Evolutionary conservation across 2,329 filamentous ascomycete species (phyloP).

Genomic region (Canariomyces notabilis): DNA sequence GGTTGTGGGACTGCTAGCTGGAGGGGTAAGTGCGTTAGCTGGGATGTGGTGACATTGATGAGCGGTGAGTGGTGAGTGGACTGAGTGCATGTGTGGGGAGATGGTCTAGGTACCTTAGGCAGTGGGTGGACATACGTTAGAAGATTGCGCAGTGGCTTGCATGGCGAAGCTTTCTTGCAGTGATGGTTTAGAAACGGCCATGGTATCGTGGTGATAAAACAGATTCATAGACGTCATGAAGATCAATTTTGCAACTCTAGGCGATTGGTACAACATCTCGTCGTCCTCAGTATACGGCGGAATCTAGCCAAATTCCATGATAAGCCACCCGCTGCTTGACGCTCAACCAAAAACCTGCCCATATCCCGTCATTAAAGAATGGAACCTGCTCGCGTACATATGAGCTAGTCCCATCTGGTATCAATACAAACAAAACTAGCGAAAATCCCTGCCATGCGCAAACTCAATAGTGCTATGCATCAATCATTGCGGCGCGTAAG

Average conservation of each 20-base stretch:
- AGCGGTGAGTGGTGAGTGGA: not conserved
- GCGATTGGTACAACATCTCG: not conserved
- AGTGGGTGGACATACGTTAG: too few species aligned
- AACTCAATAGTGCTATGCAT: not conserved
- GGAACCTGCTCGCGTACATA: not conserved
- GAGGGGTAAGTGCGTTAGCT: constrained; percentile 7
- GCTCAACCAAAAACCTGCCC: not conserved
- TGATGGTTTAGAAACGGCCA: too few species aligned
- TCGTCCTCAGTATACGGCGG: not conserved
- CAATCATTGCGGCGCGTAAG: constrained; percentile 2
- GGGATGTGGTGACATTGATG: constrained; percentile 3
- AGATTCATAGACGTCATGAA: not conserved
- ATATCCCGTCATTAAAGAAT: not conserved
- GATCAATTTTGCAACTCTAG: not conserved
- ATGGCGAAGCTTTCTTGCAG: too few species aligned
- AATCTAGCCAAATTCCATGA: not conserved
- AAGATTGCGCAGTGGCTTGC: too few species aligned
- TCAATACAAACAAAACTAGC: not conserved
- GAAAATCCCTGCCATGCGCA: not conserved
- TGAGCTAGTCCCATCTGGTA: not conserved
- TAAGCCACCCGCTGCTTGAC: not conserved
- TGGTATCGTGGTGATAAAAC: too few species aligned
- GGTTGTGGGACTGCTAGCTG: constrained; percentile 11
- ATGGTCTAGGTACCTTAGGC: too few species aligned
- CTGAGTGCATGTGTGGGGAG: not conserved